A percentile compares a stretch with the other conserved stretches of the same genome.
phyloP scores from a whole-genome alignment of 345 rosid genomes.

The Raphanus sativus region DNA sequence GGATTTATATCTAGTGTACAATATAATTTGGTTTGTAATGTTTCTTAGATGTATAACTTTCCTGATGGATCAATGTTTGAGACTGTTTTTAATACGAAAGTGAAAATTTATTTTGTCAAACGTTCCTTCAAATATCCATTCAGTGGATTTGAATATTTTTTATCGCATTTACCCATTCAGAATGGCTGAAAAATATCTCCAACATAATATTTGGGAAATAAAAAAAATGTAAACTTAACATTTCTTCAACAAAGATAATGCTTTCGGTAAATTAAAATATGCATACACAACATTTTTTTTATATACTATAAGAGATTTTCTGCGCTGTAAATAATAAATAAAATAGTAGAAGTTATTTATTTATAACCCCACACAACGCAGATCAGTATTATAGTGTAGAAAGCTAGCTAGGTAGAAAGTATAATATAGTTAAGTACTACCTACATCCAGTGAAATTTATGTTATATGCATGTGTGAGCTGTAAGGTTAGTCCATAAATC shows the following conservation, averaged over 20 bases:
- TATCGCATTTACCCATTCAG: neutral
- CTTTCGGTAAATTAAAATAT: neutral
- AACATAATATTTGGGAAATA: neutral
- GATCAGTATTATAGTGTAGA: neutral
- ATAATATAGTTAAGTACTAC: neutral
- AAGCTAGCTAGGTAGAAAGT: neutral
- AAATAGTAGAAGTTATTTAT: neutral
- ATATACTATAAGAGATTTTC: neutral
- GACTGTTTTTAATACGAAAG: neutral
- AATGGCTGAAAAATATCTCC: neutral
- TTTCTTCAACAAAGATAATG: neutral
- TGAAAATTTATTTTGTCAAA: neutral
- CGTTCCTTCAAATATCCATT: neutral
- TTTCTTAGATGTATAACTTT: neutral
- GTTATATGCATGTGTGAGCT: conserved; percentile 37
- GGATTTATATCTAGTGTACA: no score
- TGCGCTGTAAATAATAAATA: neutral
- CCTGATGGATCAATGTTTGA: neutral
- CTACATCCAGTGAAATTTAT: conserved; percentile 16
- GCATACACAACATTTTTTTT: neutral
- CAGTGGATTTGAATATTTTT: neutral
- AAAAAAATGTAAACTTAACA: neutral
- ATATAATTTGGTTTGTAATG: neutral
- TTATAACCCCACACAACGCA: neutral
- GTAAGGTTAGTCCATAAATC: conserved; percentile 37